Conservation (phyloP, 306 rosid species). For the Cercis canadensis region DNA sequence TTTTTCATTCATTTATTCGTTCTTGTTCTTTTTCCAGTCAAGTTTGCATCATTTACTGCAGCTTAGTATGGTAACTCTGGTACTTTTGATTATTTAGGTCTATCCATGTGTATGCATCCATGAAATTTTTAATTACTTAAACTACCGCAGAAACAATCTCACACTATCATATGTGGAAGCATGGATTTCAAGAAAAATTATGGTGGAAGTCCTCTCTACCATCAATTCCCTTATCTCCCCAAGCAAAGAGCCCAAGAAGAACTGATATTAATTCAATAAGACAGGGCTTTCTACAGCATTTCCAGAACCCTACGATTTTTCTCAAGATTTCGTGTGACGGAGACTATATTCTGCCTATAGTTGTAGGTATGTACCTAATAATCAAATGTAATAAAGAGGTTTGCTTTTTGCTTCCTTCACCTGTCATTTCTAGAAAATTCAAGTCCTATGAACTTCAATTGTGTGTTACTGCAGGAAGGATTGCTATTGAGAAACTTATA, state of each 20-base stretch:
- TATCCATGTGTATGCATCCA: slow-evolving; percentile 50
- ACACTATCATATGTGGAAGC: slow-evolving; percentile 74
- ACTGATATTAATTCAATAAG: slow-evolving; percentile 44
- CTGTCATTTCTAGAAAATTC: slow-evolving; percentile 15
- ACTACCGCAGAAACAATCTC: slow-evolving; percentile 82
- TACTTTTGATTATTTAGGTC: slow-evolving; percentile 49
- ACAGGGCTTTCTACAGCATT: slow-evolving; percentile 67
- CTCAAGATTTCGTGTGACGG: slow-evolving; percentile 94
- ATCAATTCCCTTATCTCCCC: slow-evolving; percentile 46
- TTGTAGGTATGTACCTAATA: slow-evolving; percentile 65
- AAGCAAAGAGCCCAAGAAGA: slow-evolving; percentile 29
- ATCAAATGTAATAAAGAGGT: not conserved
- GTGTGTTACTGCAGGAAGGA: slow-evolving; percentile 63
- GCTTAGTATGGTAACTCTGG: slow-evolving; percentile 44
- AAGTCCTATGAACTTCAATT: slow-evolving; percentile 20
- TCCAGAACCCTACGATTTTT: slow-evolving; percentile 87
- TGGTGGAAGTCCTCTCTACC: slow-evolving; percentile 50
- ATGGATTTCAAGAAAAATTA: slow-evolving; percentile 61
- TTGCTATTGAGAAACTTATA: slow-evolving; percentile 80
- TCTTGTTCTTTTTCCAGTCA: not conserved
- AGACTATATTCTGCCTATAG: slow-evolving; percentile 87
- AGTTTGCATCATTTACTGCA: slow-evolving; percentile 13
- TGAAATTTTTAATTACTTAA: slow-evolving; percentile 47
- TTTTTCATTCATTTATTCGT: not conserved
- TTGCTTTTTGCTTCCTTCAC: not conserved